Base-by-base conservation (phyloP, 495 filamentous ascomycete genomes). In the Chaetomidium leptoderma region DNA sequence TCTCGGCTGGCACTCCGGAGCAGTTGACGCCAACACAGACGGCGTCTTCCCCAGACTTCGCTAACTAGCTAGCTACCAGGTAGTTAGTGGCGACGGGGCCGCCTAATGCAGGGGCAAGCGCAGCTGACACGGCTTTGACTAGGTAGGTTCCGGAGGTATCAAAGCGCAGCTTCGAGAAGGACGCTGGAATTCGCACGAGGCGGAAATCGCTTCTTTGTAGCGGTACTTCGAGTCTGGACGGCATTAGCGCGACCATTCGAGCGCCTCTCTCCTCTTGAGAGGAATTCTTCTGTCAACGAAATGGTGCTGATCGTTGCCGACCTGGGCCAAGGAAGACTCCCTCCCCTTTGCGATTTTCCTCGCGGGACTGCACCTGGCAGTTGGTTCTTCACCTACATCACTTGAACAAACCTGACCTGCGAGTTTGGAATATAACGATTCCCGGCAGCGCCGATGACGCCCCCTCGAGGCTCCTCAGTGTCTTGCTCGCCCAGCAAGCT, bases 121-220 rank as follows among this genome's bases (percentile, higher is more conserved):
- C 47, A 51, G 32, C 19, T 26, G 47, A 36, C 21, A 10, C 11
- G 24, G 8, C 16, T 6, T 51, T 23, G 23, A 27, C 35, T 42
- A n/a, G n/a, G n/a, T n/a, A n/a, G n/a, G n/a, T n/a, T n/a, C n/a
- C n/a, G n/a, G n/a, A n/a, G n/a, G n/a, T n/a, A 24, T 53, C 50
- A 42, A 43, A 53, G 50, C 36, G 24, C 36, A 4, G 11, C 19
- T 37, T 39, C 48, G 13, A 39, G 48, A 52, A 52, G 46, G 33
- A 39, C 16, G 19, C 13, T 23, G 3, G 19, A 21, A 36, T 21
- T 21, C n/a, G n/a, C n/a, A n/a, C n/a, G n/a, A n/a, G n/a, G n/a
- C n/a, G n/a, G 23, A 30, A n/a, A 0, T 17, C 6, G 8, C 16
- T 17, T 16, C 45, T 13, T 0, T 30, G 45, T 48, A 32, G 9